phyloP scores from a whole-genome alignment of 2,329 filamentous ascomycete species.

The Pseudogymnoascus sp. region DNA sequence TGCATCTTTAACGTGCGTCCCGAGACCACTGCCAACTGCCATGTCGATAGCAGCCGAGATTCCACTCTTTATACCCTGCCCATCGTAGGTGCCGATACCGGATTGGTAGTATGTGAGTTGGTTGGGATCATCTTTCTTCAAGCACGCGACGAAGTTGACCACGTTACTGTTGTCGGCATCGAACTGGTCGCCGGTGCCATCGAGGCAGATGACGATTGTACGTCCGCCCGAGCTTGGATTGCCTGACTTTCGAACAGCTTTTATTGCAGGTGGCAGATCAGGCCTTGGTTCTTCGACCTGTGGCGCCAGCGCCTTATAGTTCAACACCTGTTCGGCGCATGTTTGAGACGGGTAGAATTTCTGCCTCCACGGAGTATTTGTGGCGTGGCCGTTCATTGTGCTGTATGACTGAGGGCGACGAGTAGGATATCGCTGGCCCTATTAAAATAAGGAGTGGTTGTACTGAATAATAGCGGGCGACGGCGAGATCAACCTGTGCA shows the following conservation, averaged over 20 bases:
- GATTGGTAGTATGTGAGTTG: constrained; percentile 36
- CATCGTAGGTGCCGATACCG: constrained; percentile 38
- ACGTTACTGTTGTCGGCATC: constrained; percentile 36
- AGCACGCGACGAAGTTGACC: constrained; percentile 34
- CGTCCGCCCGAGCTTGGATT: constrained; percentile 9
- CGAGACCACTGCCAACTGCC: constrained; percentile 36
- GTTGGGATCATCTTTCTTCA: constrained; percentile 34
- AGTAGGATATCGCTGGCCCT: neutral
- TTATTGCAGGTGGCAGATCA: constrained; percentile 14
- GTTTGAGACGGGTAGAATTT: constrained; percentile 16
- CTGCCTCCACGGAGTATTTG: constrained; percentile 12
- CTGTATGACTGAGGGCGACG: neutral
- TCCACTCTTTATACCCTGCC: constrained; percentile 31
- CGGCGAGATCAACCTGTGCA: neutral
- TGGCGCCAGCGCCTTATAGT: constrained; percentile 9
- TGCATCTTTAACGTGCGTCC: constrained; percentile 33
- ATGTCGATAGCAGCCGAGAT: constrained; percentile 34
- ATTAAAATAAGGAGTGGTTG: neutral
- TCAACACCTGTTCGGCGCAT: constrained; percentile 10
- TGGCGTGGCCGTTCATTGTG: constrained; percentile 10
- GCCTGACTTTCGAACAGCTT: constrained; percentile 14
- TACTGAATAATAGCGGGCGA: neutral
- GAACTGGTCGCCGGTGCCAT: constrained; percentile 38
- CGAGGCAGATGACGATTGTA: constrained; percentile 33
- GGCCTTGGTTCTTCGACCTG: constrained; percentile 10